phyloP scores from a whole-genome alignment of 768 basidiomycete species.

The Boletus subcaerulescens region DNA sequence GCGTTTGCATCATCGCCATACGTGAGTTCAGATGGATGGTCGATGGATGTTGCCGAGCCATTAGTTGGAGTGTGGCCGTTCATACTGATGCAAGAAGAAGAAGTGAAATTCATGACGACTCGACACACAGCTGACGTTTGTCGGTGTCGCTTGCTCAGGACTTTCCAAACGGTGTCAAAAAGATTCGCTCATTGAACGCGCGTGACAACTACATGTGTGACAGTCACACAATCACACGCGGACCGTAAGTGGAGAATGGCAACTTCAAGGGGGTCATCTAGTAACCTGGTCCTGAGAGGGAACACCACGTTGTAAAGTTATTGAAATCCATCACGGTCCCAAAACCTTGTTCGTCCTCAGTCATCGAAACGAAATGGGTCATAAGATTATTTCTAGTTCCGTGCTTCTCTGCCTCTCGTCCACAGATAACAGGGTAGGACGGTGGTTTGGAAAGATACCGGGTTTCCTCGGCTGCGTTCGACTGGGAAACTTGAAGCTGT shows the following conservation, averaged over 20 bases:
- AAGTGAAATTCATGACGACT: slow-evolving; percentile 23
- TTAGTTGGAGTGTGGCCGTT: slow-evolving; percentile 58
- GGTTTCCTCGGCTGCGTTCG: slow-evolving; percentile 8
- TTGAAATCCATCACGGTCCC: slow-evolving; percentile 41
- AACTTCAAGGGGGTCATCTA: no score
- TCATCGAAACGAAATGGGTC: slow-evolving; percentile 56
- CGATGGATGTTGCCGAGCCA: slow-evolving; percentile 40
- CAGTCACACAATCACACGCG: slow-evolving; percentile 18
- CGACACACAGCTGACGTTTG: background rate
- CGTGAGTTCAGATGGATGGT: slow-evolving; percentile 36
- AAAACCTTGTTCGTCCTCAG: slow-evolving; percentile 29
- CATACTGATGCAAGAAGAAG: slow-evolving; percentile 35
- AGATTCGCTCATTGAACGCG: slow-evolving; percentile 15
- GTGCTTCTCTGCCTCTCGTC: slow-evolving; percentile 36
- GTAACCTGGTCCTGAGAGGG: background rate
- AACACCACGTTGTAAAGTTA: slow-evolving; percentile 23
- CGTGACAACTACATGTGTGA: slow-evolving; percentile 19
- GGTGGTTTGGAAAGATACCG: slow-evolving; percentile 48
- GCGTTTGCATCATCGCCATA: slow-evolving; percentile 31
- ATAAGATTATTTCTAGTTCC: slow-evolving; percentile 54
- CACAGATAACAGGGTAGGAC: slow-evolving; percentile 47
- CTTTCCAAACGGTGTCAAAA: slow-evolving; percentile 7
- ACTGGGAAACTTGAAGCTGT: slow-evolving; percentile 5
- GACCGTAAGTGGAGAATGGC: no score
- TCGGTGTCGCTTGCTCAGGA: slow-evolving; percentile 4